phyloP scores from a whole-genome alignment of 2,329 filamentous ascomycete species.

The Fusarium sp. region DNA sequence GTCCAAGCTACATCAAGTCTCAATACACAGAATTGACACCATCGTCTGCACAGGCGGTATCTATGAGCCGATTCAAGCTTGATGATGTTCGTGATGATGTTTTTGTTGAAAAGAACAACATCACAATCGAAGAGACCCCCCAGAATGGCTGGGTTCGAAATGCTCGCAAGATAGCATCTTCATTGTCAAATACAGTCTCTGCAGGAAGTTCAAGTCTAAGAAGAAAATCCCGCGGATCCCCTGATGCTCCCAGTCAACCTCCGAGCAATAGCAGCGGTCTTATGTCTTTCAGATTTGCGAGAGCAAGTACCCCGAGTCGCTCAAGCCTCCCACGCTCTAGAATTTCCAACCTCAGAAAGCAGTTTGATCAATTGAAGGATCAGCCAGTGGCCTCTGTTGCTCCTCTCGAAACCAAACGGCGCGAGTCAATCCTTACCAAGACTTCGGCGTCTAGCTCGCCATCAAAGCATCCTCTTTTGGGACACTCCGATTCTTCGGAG shows the following conservation, averaged over 20 bases:
- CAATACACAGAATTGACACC: slow-evolving; percentile 15
- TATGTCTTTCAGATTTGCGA: slow-evolving; percentile 6
- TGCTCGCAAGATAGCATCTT: slow-evolving; percentile 37
- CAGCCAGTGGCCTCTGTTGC: slow-evolving; percentile 8
- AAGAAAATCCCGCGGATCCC: not conserved
- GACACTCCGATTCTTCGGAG: slow-evolving; percentile 4
- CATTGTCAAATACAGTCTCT: slow-evolving; percentile 27
- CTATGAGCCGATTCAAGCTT: not conserved
- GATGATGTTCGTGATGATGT: not conserved
- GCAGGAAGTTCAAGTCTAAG: not conserved
- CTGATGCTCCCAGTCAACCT: not conserved
- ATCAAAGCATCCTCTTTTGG: slow-evolving; percentile 1
- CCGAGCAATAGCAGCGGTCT: not conserved
- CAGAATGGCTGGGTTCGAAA: slow-evolving; percentile 31
- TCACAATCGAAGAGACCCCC: not conserved
- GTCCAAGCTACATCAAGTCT: slow-evolving; percentile 28
- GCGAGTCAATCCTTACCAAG: not conserved
- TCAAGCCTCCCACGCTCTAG: slow-evolving; percentile 30
- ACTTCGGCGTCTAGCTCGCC: not conserved
- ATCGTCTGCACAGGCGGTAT: not conserved
- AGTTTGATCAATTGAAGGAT: slow-evolving; percentile 27
- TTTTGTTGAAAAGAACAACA: not conserved
- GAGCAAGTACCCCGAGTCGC: not conserved
- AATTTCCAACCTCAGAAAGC: slow-evolving; percentile 36
- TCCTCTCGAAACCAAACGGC: slow-evolving; percentile 11